phyloP scores from a whole-genome alignment of 2,329 filamentous ascomycete species.

The Lomentospora prolificans region DNA sequence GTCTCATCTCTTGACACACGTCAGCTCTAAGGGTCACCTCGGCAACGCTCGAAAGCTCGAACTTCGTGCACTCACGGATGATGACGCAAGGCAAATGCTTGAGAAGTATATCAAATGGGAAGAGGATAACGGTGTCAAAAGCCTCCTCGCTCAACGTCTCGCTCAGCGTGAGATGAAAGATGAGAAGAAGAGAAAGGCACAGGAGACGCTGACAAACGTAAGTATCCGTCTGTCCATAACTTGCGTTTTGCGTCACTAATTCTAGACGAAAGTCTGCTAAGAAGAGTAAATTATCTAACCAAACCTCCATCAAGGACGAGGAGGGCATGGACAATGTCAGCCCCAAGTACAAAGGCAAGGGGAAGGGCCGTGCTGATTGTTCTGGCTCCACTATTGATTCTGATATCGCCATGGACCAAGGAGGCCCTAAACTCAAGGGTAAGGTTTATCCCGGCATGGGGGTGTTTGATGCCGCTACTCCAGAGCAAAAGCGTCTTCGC shows the following conservation, averaged over 20 bases:
- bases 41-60: slow-evolving; percentile 75
- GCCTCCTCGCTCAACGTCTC: slow-evolving; percentile 68
- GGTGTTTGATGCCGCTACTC: slow-evolving; percentile 70
- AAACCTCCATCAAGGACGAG: background rate
- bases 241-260: no score
- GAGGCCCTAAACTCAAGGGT: slow-evolving; percentile 47
- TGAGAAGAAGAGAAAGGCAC: slow-evolving; percentile 7
- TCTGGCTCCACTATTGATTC: background rate
- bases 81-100: slow-evolving; percentile 51
- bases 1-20: slow-evolving; percentile 85
- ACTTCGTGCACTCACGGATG: slow-evolving; percentile 58
- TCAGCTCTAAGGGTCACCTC: slow-evolving; percentile 86
- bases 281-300: background rate
- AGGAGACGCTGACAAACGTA: background rate
- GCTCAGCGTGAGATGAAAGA: slow-evolving; percentile 20
- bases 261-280: background rate
- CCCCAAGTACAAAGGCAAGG: background rate
- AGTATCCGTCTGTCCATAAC: no score
- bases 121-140: slow-evolving; percentile 56
- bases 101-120: slow-evolving; percentile 74
- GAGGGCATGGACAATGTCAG: background rate
- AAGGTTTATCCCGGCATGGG: slow-evolving; percentile 69
- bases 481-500: slow-evolving; percentile 61
- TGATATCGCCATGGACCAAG: slow-evolving; percentile 7
- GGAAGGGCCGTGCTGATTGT: background rate